phyloP scores from a whole-genome alignment of 495 filamentous ascomycete genomes.

The Neurospora tetrasperma region DNA sequence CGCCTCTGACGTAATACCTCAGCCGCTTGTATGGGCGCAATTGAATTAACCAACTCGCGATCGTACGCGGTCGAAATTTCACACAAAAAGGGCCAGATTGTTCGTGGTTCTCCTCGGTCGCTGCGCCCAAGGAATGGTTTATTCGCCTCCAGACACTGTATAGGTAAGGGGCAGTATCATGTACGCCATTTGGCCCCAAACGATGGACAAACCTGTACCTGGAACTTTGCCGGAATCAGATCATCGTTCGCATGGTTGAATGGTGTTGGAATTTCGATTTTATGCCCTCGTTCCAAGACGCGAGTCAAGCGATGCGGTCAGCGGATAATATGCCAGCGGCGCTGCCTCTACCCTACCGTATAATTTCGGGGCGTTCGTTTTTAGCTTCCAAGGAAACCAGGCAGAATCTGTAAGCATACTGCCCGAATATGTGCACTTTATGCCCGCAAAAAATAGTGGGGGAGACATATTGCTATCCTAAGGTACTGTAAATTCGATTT shows the following conservation, averaged over 20 bases:
- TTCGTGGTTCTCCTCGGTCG: neutral
- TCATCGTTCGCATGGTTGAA: neutral
- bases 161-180: neutral
- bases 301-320: neutral
- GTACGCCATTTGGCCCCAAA: neutral
- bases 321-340: neutral
- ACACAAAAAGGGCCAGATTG: neutral
- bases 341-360: neutral
- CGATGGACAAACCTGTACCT: neutral
- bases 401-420: no score
- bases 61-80: neutral
- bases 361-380: no score
- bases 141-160: neutral
- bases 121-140: neutral
- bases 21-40: neutral
- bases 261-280: neutral
- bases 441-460: no score
- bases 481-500: no score
- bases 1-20: constrained; percentile 13
- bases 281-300: neutral
- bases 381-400: no score
- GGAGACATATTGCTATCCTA: no score
- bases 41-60: neutral
- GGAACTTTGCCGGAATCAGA: neutral
- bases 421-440: no score